Evolutionary conservation across 805 yeast species (phyloP).

Genomic region (Komagataella pseudopastoris): DNA sequence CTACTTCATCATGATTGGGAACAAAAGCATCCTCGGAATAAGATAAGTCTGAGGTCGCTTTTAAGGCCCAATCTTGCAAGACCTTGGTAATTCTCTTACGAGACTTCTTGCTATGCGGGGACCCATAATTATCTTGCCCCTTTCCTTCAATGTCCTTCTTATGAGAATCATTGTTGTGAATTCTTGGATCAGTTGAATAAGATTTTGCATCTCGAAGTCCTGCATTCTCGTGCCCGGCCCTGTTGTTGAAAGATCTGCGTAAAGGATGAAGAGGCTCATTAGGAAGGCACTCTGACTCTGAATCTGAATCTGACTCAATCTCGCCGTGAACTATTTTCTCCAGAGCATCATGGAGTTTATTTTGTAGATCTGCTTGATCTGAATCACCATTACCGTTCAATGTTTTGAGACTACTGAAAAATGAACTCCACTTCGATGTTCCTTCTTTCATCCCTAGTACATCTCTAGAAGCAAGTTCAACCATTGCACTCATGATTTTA

Average conservation of each 20-base stretch:
- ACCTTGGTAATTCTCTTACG: conserved; percentile 41
- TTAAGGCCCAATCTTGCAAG: conserved; percentile 26
- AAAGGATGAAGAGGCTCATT: conserved; percentile 12
- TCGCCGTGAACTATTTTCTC: not conserved
- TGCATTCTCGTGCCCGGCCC: conserved; percentile 77
- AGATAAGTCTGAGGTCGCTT: conserved; percentile 9
- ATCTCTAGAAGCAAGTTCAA: conserved; percentile 62
- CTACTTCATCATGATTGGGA: conserved; percentile 46
- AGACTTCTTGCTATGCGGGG: conserved; percentile 29
- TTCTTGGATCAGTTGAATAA: conserved; percentile 70
- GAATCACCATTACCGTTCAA: conserved; percentile 17
- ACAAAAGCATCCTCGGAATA: conserved; percentile 25
- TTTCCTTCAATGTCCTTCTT: conserved; percentile 62
- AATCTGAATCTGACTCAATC: conserved; percentile 4
- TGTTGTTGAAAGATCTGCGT: conserved; percentile 58
- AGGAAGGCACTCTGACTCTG: conserved; percentile 16
- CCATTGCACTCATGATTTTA: conserved; percentile 45
- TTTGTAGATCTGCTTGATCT: not conserved
- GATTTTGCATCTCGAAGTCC: conserved; percentile 80
- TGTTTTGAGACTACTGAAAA: conserved; percentile 10
- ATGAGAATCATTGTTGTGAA: conserved; percentile 54
- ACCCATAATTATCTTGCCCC: conserved; percentile 55
- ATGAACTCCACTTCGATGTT: conserved; percentile 26
- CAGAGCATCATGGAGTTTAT: not conserved
- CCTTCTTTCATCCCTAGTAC: conserved; percentile 39